Percentiles rank a stretch among this genome's conserved stretches.
phyloP scores from a whole-genome alignment of 2,329 filamentous ascomycete genomes.

The Alternaria triticimaculans region DNA sequence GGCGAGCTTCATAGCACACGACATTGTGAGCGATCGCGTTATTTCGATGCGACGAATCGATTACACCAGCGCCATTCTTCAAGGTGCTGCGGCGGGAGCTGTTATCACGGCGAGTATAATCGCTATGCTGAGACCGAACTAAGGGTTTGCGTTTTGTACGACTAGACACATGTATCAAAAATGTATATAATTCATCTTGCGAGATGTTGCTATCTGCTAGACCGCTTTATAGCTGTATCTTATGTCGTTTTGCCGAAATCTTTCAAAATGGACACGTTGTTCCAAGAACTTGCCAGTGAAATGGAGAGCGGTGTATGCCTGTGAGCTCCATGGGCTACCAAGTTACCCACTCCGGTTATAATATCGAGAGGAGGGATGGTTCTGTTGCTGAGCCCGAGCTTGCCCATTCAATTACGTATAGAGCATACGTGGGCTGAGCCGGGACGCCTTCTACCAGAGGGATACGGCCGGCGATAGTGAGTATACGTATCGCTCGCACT shows the following conservation, averaged over 20 bases:
- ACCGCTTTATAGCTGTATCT: neutral
- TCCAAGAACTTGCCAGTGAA: neutral
- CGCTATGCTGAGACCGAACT: slow-evolving; percentile 30
- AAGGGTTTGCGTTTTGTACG: slow-evolving; percentile 7
- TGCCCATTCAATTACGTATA: neutral
- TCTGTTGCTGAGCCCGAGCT: neutral
- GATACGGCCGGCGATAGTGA: neutral
- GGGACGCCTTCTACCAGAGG: neutral
- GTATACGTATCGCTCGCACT: neutral
- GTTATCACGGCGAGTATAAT: slow-evolving; percentile 41
- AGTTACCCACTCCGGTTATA: neutral
- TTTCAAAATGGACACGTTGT: neutral
- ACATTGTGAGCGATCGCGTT: slow-evolving; percentile 53
- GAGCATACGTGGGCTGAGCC: neutral
- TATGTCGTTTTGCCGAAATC: neutral
- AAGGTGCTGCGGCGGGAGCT: slow-evolving; percentile 53
- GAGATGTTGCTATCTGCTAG: neutral
- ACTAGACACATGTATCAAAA: slow-evolving; percentile 2
- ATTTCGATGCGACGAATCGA: slow-evolving; percentile 56
- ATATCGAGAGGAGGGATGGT: neutral
- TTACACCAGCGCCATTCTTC: slow-evolving; percentile 53
- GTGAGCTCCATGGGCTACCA: neutral
- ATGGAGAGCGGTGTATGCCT: neutral
- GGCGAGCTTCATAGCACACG: slow-evolving; percentile 30
- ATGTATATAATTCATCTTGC: neutral